A percentile compares a stretch with the other conserved stretches of the same genome.
phyloP scores from a whole-genome alignment of 2,329 filamentous ascomycete species.

The Xenosphaeropsis pyriputrescens region DNA sequence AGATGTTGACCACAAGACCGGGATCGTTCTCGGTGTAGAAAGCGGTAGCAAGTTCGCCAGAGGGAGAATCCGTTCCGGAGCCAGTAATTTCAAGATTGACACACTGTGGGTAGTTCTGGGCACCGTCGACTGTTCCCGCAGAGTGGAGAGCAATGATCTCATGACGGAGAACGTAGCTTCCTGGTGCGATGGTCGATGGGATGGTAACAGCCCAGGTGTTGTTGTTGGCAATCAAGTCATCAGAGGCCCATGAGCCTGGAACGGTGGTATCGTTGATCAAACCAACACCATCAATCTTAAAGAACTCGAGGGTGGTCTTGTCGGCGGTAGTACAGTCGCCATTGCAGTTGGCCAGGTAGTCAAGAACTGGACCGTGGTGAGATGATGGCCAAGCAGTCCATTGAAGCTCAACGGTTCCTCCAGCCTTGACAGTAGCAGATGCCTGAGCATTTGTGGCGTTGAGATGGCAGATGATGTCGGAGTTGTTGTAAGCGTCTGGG shows the following conservation, averaged over 20 bases:
- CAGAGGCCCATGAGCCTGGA: constrained; percentile 24
- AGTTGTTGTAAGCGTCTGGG: constrained; percentile 24
- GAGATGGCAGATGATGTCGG: constrained; percentile 34
- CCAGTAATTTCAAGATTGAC: constrained; percentile 31
- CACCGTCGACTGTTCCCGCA: constrained; percentile 23
- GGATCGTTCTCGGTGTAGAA: constrained; percentile 25
- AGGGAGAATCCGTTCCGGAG: constrained; percentile 21
- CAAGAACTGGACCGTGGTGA: constrained; percentile 23
- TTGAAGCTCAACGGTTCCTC: constrained; percentile 27
- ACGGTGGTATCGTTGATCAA: constrained; percentile 13
- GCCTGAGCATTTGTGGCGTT: constrained; percentile 23
- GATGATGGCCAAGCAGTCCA: constrained; percentile 34
- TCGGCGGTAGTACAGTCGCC: constrained; percentile 24
- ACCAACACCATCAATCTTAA: constrained; percentile 25
- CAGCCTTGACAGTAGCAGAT: constrained; percentile 26
- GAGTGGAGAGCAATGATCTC: constrained; percentile 20
- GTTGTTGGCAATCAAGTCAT: constrained; percentile 34
- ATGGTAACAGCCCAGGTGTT: constrained; percentile 33
- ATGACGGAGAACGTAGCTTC: constrained; percentile 37
- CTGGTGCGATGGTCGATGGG: constrained; percentile 24
- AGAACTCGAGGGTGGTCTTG: constrained; percentile 23
- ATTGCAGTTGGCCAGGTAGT: constrained; percentile 16
- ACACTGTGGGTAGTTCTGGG: constrained; percentile 35
- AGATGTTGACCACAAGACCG: constrained; percentile 26
- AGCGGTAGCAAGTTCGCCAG: constrained; percentile 21